These are phyloP conservation scores for Prunus davidiana DNA, from an alignment of 306 rosid genomes.

Conservation along the genomic window DNA sequence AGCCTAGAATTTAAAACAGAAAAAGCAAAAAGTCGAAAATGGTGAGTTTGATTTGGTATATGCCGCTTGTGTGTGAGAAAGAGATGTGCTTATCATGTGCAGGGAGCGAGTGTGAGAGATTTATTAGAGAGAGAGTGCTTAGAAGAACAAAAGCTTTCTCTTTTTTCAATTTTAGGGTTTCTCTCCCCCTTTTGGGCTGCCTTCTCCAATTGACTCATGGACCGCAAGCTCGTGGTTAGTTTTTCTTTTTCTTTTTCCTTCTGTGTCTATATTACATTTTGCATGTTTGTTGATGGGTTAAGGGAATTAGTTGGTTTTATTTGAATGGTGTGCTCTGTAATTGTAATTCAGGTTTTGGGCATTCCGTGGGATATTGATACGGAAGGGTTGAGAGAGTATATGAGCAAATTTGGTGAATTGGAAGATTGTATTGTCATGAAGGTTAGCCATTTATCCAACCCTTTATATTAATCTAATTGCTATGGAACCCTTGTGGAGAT, in stretches of 20 bases:
- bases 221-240: conserved; percentile 94
- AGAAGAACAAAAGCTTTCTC: conserved; percentile 45
- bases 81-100: conserved; percentile 87
- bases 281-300: not conserved
- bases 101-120: conserved; percentile 88
- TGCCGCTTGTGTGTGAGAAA: conserved; percentile 78
- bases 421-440: conserved; percentile 90
- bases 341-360: conserved; percentile 56
- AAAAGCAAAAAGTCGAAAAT: conserved; percentile 7
- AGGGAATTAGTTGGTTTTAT: not conserved
- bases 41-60: conserved; percentile 62
- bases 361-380: conserved; percentile 87
- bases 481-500: not conserved
- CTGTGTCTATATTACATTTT: not conserved
- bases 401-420: conserved; percentile 79
- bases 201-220: conserved; percentile 42
- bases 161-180: conserved; percentile 41
- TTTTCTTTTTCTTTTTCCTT: not conserved
- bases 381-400: conserved; percentile 73
- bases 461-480: not conserved
- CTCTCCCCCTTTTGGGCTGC: conserved; percentile 23
- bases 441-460: conserved; percentile 40
- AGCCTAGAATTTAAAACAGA: not conserved
- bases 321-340: not conserved
- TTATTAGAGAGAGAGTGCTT: conserved; percentile 69